These are phyloP conservation scores for Epichloe hybrida DNA, from an alignment of 2,329 filamentous ascomycete genomes.

Conservation along the genomic window DNA sequence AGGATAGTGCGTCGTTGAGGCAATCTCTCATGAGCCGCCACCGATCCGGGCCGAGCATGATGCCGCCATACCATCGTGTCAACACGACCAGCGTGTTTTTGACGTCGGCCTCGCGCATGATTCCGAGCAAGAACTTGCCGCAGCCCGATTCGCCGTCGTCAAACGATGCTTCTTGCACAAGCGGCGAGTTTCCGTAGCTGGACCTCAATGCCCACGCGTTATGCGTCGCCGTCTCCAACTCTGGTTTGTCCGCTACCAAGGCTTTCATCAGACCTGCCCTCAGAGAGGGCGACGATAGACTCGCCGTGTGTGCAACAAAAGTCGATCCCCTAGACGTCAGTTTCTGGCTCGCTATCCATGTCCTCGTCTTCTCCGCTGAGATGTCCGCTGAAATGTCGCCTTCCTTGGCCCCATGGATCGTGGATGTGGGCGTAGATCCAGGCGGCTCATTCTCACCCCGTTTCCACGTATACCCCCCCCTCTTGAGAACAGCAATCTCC, in stretches of 20 bases:
- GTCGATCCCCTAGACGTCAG: slow-evolving; percentile 40
- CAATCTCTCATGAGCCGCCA: slow-evolving; percentile 49
- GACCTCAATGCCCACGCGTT: slow-evolving; percentile 39
- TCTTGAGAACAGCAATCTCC: slow-evolving; percentile 60
- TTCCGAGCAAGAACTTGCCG: slow-evolving; percentile 40
- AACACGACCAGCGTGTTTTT: slow-evolving; percentile 43
- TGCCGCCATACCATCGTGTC: slow-evolving; percentile 48
- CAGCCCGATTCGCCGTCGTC: slow-evolving; percentile 51
- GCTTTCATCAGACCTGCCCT: slow-evolving; percentile 30
- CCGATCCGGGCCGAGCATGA: slow-evolving; percentile 47
- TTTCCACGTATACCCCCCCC: slow-evolving; percentile 51
- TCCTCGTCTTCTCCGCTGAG: slow-evolving; percentile 10
- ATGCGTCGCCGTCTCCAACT: slow-evolving; percentile 41
- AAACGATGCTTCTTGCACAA: slow-evolving; percentile 36
- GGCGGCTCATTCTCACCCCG: background rate
- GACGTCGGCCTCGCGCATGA: slow-evolving; percentile 37
- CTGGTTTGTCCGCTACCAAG: slow-evolving; percentile 34
- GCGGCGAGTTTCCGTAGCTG: slow-evolving; percentile 22
- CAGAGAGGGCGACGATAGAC: slow-evolving; percentile 24
- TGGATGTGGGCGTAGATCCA: background rate
- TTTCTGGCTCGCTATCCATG: slow-evolving; percentile 39
- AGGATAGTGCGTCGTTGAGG: slow-evolving; percentile 39
- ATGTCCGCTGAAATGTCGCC: slow-evolving; percentile 1
- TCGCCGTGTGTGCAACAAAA: slow-evolving; percentile 40
- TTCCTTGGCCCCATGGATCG: background rate